phyloP scores from a whole-genome alignment of 768 basidiomycete species.

The Lentinula lateritia region DNA sequence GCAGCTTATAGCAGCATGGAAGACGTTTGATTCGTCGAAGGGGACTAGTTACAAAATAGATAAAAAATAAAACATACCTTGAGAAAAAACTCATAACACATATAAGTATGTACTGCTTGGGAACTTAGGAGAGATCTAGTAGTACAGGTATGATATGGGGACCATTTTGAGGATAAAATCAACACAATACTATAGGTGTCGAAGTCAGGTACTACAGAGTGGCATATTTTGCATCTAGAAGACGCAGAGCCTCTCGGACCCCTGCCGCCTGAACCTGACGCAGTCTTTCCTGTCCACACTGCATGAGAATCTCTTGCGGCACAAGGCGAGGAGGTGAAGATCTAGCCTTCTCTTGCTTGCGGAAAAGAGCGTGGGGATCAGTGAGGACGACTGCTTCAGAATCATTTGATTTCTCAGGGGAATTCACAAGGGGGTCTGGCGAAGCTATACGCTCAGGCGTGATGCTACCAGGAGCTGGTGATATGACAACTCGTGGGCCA shows the following conservation, averaged over 20 bases:
- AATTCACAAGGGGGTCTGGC: slow-evolving; percentile 20
- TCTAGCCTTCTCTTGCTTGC: slow-evolving; percentile 32
- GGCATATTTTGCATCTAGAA: slow-evolving; percentile 60
- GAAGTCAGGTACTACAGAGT: slow-evolving; percentile 7
- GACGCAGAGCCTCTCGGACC: slow-evolving; percentile 67
- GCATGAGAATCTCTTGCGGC: slow-evolving; percentile 55
- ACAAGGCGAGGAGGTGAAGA: slow-evolving; percentile 47
- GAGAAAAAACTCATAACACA: neutral
- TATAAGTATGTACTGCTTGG: neutral
- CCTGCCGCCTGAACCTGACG: slow-evolving; percentile 69
- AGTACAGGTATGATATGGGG: neutral
- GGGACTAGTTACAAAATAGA: neutral
- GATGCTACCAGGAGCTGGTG: slow-evolving; percentile 41
- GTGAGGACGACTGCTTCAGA: slow-evolving; percentile 40
- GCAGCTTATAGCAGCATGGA: slow-evolving; percentile 10
- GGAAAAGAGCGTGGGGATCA: slow-evolving; percentile 51
- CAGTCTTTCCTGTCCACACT: slow-evolving; percentile 55
- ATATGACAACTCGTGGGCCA: slow-evolving; percentile 61
- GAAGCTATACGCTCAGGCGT: slow-evolving; percentile 42
- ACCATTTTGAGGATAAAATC: neutral
- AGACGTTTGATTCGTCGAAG: slow-evolving; percentile 1
- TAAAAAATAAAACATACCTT: neutral
- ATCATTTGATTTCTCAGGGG: slow-evolving; percentile 10
- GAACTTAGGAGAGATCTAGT: neutral
- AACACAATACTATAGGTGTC: neutral